phyloP scores from a whole-genome alignment of 208 protist species.

The Wallacemonas sp. region DNA sequence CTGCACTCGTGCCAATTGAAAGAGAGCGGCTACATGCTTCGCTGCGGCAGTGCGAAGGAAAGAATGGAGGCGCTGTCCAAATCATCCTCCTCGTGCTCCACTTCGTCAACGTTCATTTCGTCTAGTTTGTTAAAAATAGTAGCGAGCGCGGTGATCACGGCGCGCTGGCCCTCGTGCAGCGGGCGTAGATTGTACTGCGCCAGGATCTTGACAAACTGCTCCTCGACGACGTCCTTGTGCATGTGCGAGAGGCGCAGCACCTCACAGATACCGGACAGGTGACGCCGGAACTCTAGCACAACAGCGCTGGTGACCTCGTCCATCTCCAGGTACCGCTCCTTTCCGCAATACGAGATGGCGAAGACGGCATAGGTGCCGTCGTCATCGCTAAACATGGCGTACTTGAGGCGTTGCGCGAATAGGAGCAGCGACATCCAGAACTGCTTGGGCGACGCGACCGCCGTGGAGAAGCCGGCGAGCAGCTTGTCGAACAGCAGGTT shows the following conservation, averaged over 20 bases:
- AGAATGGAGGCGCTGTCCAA: constrained; percentile 72
- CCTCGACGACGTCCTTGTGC: constrained; percentile 55
- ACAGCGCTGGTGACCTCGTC: constrained; percentile 57
- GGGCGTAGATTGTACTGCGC: constrained; percentile 42
- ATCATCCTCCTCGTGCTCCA: constrained; percentile 84
- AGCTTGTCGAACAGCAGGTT: constrained; percentile 71
- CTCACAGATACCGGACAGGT: constrained; percentile 60
- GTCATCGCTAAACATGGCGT: constrained; percentile 78
- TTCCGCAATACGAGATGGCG: constrained; percentile 58
- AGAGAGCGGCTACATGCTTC: not conserved
- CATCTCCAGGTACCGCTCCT: constrained; percentile 68
- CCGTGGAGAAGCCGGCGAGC: constrained; percentile 69
- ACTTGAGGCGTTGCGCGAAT: constrained; percentile 55
- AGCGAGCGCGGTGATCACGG: constrained; percentile 67
- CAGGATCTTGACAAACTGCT: constrained; percentile 51
- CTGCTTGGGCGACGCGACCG: constrained; percentile 56
- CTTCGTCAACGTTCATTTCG: constrained; percentile 60
- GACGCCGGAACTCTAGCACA: constrained; percentile 70
- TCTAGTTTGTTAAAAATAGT: constrained; percentile 75
- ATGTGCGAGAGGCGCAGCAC: constrained; percentile 61
- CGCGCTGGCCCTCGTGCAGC: constrained; percentile 58
- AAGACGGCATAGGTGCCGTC: constrained; percentile 77
- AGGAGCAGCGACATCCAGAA: constrained; percentile 76
- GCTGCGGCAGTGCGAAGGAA: constrained; percentile 45
- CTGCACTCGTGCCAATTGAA: no score